phyloP scores from a whole-genome alignment of 78 protist species.

The Creolimax fragrantissima region DNA sequence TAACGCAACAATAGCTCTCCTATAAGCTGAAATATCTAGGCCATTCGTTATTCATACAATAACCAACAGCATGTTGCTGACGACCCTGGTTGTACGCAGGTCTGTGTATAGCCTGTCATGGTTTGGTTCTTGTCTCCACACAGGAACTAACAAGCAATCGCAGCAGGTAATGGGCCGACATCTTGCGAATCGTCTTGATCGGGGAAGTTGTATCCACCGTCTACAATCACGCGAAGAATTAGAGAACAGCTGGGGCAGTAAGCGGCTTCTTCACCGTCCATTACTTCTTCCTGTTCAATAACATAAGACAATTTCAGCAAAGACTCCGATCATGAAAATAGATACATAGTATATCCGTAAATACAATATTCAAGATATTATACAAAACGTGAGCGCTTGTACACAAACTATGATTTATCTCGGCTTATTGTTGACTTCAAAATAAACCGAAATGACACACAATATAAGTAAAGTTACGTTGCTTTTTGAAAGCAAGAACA shows the following conservation, averaged over 20 bases:
- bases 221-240: slow-evolving; percentile 23
- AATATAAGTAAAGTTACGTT: not conserved
- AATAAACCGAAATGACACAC: not conserved
- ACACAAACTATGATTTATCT: not conserved
- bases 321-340: not conserved
- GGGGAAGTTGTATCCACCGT: not conserved
- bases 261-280: slow-evolving; percentile 46
- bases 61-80: too few species aligned
- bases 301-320: not conserved
- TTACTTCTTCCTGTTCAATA: slow-evolving; percentile 19
- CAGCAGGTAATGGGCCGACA: too few species aligned
- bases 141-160: too few species aligned
- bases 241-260: slow-evolving; percentile 50
- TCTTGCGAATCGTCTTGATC: not conserved
- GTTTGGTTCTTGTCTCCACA: too few species aligned
- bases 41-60: too few species aligned
- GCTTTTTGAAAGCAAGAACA: not conserved
- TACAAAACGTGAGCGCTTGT: not conserved
- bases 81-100: too few species aligned
- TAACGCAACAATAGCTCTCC: too few species aligned
- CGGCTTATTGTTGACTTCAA: not conserved
- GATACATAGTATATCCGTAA: not conserved
- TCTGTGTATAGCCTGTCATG: too few species aligned
- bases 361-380: not conserved
- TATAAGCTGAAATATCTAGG: too few species aligned